These are phyloP conservation scores for Fusarium nygamai DNA, from an alignment of 2,329 filamentous ascomycete genomes.

Conservation along the genomic window DNA sequence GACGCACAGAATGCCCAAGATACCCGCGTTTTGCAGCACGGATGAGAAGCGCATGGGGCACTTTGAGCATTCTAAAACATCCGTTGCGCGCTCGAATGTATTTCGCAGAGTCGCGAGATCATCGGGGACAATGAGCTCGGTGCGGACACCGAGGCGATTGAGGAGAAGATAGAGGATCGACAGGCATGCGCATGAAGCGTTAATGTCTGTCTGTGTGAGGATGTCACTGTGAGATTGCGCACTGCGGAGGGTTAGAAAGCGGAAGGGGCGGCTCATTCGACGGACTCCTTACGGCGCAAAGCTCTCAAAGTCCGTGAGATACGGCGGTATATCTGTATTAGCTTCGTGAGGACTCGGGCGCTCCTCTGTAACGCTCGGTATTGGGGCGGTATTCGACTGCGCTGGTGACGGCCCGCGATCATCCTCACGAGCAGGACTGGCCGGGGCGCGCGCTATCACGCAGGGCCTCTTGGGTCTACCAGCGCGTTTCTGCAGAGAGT, in stretches of 20 bases:
- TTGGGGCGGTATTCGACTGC: background rate
- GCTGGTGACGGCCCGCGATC: background rate
- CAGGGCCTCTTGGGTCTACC: background rate
- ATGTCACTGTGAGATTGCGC: background rate
- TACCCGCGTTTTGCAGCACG: background rate
- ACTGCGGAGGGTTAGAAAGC: background rate
- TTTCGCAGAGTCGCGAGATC: background rate
- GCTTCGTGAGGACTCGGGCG: background rate
- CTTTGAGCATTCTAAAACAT: background rate
- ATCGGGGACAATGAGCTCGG: background rate
- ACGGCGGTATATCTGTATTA: background rate
- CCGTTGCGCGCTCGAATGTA: background rate
- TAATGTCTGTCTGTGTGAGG: slow-evolving; percentile 5
- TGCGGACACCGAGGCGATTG: background rate
- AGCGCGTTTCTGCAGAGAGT: background rate
- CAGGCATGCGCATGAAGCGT: background rate
- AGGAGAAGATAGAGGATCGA: slow-evolving; percentile 5
- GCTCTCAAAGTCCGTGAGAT: background rate
- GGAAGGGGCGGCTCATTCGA: too few relatives aligned
- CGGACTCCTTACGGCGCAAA: background rate
- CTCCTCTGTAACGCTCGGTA: background rate
- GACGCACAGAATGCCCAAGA: background rate
- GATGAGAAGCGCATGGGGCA: background rate
- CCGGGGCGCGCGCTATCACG: background rate
- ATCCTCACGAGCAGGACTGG: background rate